Evolutionary conservation across 1,284 basidiomycete genomes (phyloP), one percentile per base, ranked within the genome.

Genomic region (Abortiporus biennis): DNA sequence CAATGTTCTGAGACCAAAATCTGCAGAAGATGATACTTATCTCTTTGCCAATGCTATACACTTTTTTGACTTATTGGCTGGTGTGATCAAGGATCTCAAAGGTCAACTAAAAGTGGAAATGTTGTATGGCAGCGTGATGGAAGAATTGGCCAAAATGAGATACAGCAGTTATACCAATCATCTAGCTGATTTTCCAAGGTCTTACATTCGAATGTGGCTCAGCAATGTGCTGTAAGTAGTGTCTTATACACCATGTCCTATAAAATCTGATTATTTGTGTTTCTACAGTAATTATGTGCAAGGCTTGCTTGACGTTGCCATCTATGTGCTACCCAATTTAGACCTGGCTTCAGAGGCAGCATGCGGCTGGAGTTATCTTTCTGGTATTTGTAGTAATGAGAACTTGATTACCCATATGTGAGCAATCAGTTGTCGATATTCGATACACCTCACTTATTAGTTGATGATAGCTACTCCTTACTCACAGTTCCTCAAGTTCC

Each of bases 281-380:
- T 20, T 15, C 6, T 34, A 4, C 21, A 63, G 61, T 3, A 61
- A 64, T 47, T 64, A 62, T 36, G 59, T 56, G 2, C 46, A 59
- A 36, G 59, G 61, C 2, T 34, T 50, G 12, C 44, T 64, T 21
- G 59, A 54, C 29, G 56, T 49, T 0, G 47, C 53, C 1, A 42
- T 61, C 2, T 56, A 56, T 35, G 45, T 52, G 0, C 38, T 54
- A 45, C 47, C 54, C 8, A 50, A 46, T 12, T 37, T 62, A 8
- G 52, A 63, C 36, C 16, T 15, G 11, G 38, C 40, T 2, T 15
- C 49, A 3, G 36, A 47, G 3, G 43, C 52, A 3, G 49, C n/a
- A n/a, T n/a, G n/a, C n/a, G n/a, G n/a, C n/a, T n/a, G n/a, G n/a
- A n/a, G n/a, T n/a, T n/a, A n/a, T n/a, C n/a, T n/a, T n/a, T n/a